These are phyloP conservation scores for Aspergillus hiratsukae DNA, from an alignment of 2,329 filamentous ascomycete genomes.

Conservation along the genomic window DNA sequence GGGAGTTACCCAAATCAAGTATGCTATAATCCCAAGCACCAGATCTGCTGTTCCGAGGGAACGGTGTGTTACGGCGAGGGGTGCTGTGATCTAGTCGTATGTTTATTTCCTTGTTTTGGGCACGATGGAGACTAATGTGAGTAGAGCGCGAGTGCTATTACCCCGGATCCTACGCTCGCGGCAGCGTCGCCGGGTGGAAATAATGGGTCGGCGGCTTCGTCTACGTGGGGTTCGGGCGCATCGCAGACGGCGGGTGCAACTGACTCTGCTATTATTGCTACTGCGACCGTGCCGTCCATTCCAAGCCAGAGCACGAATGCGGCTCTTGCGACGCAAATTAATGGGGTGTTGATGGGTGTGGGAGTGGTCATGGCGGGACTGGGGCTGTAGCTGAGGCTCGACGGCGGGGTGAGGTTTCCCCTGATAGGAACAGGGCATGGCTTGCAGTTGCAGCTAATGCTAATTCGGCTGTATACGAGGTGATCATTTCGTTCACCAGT, in stretches of 20 bases:
- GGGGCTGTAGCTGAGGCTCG: background rate
- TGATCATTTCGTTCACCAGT: background rate
- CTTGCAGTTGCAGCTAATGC: too few species aligned
- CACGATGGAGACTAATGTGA: too few species aligned
- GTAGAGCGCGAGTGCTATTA: background rate
- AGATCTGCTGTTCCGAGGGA: conserved; percentile 5
- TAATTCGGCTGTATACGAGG: background rate
- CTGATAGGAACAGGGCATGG: too few species aligned
- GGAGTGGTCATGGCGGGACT: background rate
- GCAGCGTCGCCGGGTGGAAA: background rate
- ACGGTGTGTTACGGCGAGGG: conserved; percentile 3
- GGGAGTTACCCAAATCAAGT: background rate
- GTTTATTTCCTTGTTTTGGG: background rate
- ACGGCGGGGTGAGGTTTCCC: too few species aligned
- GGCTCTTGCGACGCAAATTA: background rate
- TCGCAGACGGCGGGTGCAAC: background rate
- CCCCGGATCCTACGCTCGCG: background rate
- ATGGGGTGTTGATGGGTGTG: background rate
- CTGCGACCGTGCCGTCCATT: too few species aligned
- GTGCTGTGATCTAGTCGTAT: conserved; percentile 7
- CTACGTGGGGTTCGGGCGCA: background rate
- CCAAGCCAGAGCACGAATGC: background rate
- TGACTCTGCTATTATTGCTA: background rate
- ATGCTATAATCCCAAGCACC: conserved; percentile 2
- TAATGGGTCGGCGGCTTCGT: background rate